Evolutionary conservation across 129 eudicot species (phyloP).

Genomic region (Kitagawia praeruptora): DNA sequence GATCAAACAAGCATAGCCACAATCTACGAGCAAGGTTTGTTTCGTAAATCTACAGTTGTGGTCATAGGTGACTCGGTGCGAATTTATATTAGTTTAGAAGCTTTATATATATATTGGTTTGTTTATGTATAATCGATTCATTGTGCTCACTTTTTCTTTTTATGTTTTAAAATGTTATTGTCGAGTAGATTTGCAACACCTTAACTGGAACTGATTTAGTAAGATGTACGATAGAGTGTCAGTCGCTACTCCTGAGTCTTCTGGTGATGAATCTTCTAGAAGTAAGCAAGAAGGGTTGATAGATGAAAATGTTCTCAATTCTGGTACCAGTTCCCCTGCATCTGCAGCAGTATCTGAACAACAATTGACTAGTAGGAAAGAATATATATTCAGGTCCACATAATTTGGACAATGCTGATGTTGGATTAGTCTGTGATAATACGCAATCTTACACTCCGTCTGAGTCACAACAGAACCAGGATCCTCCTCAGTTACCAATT

Average conservation of each 20-base stretch:
- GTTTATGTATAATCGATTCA: background rate
- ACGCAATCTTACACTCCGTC: slow-evolving; percentile 48
- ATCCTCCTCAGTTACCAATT: slow-evolving; percentile 49
- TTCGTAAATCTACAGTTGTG: too few species aligned
- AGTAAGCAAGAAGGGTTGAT: slow-evolving; percentile 39
- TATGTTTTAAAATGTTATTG: background rate
- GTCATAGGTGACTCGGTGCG: background rate
- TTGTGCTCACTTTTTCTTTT: background rate
- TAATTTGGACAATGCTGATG: slow-evolving; percentile 46
- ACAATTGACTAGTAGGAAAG: slow-evolving; percentile 36
- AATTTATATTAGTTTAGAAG: background rate
- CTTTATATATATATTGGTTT: background rate
- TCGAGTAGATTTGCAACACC: background rate
- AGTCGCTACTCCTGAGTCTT: slow-evolving; percentile 41
- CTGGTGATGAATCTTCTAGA: slow-evolving; percentile 39
- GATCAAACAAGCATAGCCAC: too few species aligned
- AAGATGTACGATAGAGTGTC: slow-evolving; percentile 39
- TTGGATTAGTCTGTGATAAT: slow-evolving; percentile 45
- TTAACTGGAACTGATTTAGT: background rate
- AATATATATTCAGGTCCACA: slow-evolving; percentile 46
- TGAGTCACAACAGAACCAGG: slow-evolving; percentile 53
- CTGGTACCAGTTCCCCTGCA: slow-evolving; percentile 58
- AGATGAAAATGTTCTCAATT: slow-evolving; percentile 46
- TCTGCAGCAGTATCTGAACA: slow-evolving; percentile 46
- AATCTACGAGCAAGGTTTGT: too few species aligned